Percentiles rank a stretch among this genome's conserved stretches.
Conservation (phyloP, 2,329 filamentous ascomycete genomes). For the Cercospora sp. region DNA sequence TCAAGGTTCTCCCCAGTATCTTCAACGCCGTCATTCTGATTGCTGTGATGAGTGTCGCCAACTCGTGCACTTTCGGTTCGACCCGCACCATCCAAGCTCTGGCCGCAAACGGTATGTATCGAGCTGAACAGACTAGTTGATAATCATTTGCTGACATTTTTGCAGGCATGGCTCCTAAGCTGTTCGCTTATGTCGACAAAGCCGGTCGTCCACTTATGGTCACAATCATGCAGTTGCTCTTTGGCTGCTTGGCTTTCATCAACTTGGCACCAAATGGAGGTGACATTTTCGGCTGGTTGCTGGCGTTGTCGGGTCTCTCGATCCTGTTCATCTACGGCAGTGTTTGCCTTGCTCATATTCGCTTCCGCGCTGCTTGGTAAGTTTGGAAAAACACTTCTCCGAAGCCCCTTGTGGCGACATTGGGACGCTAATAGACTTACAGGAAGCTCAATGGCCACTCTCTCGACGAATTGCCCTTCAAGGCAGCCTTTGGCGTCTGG, state of each 20-base stretch:
- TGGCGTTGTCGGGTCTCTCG: constrained; percentile 69
- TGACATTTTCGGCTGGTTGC: constrained; percentile 73
- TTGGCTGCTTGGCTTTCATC: constrained; percentile 76
- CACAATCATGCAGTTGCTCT: constrained; percentile 63
- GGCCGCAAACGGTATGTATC: constrained; percentile 40
- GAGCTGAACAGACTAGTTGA: neutral
- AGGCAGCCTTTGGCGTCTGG: constrained; percentile 42
- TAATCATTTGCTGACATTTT: constrained; percentile 6
- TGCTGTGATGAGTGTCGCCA: constrained; percentile 57
- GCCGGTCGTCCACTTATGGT: constrained; percentile 75
- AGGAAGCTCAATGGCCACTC: constrained; percentile 52
- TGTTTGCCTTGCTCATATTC: constrained; percentile 85
- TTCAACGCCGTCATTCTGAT: constrained; percentile 77
- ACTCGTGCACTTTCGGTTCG: constrained; percentile 58
- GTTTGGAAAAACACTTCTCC: neutral
- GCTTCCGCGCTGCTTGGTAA: constrained; percentile 70
- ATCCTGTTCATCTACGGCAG: constrained; percentile 77
- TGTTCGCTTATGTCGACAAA: constrained; percentile 80
- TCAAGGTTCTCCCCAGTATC: constrained; percentile 66
- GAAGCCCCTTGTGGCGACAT: neutral
- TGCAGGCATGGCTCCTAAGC: constrained; percentile 68
- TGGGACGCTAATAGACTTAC: constrained; percentile 48
- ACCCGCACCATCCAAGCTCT: constrained; percentile 58
- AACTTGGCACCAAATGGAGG: constrained; percentile 60
- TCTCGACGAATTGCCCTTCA: constrained; percentile 49